Percentiles rank a stretch among this genome's conserved stretches.
These are phyloP conservation scores for Aspergillus nomiae DNA, from an alignment of 2,329 filamentous ascomycete genomes.

Conservation along the genomic window DNA sequence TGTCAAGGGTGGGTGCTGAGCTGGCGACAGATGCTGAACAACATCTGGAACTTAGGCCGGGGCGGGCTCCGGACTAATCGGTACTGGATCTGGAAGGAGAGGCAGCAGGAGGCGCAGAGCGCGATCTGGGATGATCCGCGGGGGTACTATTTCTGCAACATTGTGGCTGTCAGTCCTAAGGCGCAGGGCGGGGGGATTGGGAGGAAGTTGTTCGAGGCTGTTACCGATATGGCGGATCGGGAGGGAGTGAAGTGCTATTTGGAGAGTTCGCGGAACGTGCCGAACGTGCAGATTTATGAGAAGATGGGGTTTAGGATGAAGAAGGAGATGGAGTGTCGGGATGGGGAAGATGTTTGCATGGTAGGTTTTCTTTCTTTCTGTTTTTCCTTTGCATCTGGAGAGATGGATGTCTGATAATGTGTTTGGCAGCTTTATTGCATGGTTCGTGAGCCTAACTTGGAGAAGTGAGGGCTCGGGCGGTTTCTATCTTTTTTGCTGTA, in stretches of 20 bases:
- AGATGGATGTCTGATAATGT: background rate
- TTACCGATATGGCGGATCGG: constrained; percentile 65
- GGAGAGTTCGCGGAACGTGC: constrained; percentile 67
- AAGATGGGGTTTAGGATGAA: constrained; percentile 68
- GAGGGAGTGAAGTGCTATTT: constrained; percentile 69
- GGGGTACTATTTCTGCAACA: constrained; percentile 79
- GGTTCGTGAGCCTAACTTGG: constrained; percentile 19
- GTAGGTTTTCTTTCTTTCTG: constrained; percentile 31
- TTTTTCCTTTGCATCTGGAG: background rate
- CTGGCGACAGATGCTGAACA: constrained; percentile 65
- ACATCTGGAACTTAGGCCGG: constrained; percentile 63
- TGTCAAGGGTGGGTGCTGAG: constrained; percentile 65
- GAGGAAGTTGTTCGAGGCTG: constrained; percentile 63
- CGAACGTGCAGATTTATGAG: constrained; percentile 72
- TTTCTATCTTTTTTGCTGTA: background rate
- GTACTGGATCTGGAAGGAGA: constrained; percentile 75
- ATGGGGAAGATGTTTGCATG: constrained; percentile 59
- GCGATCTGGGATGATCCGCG: constrained; percentile 66
- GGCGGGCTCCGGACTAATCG: constrained; percentile 68
- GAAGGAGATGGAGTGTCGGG: constrained; percentile 68
- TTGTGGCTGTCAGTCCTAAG: constrained; percentile 70
- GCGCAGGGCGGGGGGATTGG: constrained; percentile 69
- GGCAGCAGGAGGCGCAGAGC: constrained; percentile 64
- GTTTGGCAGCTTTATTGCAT: constrained; percentile 22
- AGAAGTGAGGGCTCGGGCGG: background rate